A percentile compares a stretch with the other conserved stretches of the same genome.
These are phyloP conservation scores for Aspergillus alliaceus DNA, from an alignment of 2,329 filamentous ascomycete genomes.

Conservation along the genomic window DNA sequence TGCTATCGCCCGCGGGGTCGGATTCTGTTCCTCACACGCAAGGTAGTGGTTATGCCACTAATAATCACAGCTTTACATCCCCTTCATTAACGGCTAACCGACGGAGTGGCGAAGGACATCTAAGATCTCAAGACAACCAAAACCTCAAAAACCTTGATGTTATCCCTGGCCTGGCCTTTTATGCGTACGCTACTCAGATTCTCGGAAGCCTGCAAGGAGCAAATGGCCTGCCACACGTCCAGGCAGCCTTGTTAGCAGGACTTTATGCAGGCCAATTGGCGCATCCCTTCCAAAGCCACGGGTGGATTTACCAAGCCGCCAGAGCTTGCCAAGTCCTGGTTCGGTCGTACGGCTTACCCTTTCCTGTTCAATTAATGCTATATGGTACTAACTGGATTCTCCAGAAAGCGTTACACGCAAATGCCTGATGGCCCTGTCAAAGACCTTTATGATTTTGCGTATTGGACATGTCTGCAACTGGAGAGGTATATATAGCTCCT, in stretches of 20 bases:
- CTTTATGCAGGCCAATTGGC: slow-evolving; percentile 88
- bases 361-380: neutral
- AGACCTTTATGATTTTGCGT: slow-evolving; percentile 72
- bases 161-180: slow-evolving; percentile 88
- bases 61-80: slow-evolving; percentile 18
- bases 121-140: slow-evolving; percentile 19
- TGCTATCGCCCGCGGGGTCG: slow-evolving; percentile 29
- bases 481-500: slow-evolving; percentile 67
- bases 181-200: slow-evolving; percentile 81
- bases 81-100: slow-evolving; percentile 16
- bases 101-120: slow-evolving; percentile 14
- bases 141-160: slow-evolving; percentile 82
- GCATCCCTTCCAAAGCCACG: slow-evolving; percentile 81
- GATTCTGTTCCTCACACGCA: slow-evolving; percentile 24
- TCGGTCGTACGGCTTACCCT: slow-evolving; percentile 55
- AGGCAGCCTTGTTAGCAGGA: slow-evolving; percentile 79
- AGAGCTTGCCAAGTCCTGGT: slow-evolving; percentile 69
- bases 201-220: slow-evolving; percentile 77
- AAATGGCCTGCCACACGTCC: slow-evolving; percentile 78
- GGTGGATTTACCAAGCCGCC: slow-evolving; percentile 64
- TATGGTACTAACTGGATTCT: slow-evolving; percentile 6
- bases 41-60: slow-evolving; percentile 20
- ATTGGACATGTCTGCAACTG: slow-evolving; percentile 91
- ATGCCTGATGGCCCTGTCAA: slow-evolving; percentile 37
- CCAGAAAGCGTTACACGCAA: slow-evolving; percentile 35